A percentile compares a stretch with the other conserved stretches of the same genome.
These are phyloP conservation scores for Aegilops bicornis DNA, from an alignment of 176 grass and related monocot species.

Conservation along the genomic window DNA sequence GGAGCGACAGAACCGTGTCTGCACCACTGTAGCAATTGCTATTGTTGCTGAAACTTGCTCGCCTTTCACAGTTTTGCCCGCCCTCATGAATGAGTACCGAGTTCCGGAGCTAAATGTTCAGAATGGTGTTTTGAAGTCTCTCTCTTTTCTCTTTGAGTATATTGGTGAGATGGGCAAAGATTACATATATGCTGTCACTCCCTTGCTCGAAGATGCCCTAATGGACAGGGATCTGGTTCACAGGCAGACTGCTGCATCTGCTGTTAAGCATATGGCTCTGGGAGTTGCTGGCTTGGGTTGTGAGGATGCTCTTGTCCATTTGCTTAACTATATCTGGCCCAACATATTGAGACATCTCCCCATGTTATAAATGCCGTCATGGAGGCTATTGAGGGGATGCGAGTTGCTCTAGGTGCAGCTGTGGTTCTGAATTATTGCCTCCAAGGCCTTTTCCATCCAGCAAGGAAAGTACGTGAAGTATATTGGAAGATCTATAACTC, in stretches of 20 bases:
- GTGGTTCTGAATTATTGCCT: slow-evolving; percentile 94
- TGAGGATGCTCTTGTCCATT: slow-evolving; percentile 97
- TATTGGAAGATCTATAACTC: slow-evolving; percentile 99
- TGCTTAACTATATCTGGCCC: slow-evolving; percentile 93
- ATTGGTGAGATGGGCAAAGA: slow-evolving; percentile 99
- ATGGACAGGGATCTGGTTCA: slow-evolving; percentile 98
- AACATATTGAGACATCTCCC: slow-evolving; percentile 97
- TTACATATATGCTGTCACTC: slow-evolving; percentile 95
- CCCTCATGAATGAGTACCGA: slow-evolving; percentile 94
- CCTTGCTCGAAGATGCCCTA: slow-evolving; percentile 93
- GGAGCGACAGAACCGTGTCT: slow-evolving; percentile 95
- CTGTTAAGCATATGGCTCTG: slow-evolving; percentile 94
- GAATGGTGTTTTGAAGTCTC: slow-evolving; percentile 96
- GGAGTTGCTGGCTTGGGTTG: slow-evolving; percentile 95
- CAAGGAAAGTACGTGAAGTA: slow-evolving; percentile 96
- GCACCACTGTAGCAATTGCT: slow-evolving; percentile 92
- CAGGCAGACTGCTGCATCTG: slow-evolving; percentile 90
- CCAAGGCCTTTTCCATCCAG: slow-evolving; percentile 94
- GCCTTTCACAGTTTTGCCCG: slow-evolving; percentile 88
- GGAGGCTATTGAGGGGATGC: slow-evolving; percentile 96
- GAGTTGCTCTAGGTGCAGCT: slow-evolving; percentile 86
- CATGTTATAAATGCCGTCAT: slow-evolving; percentile 97
- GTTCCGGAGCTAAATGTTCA: slow-evolving; percentile 95
- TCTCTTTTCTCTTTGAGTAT: slow-evolving; percentile 97
- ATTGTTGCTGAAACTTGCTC: slow-evolving; percentile 99